Conservation (phyloP, 2,329 filamentous ascomycete species). For the Sporothrix pseudoabietina region DNA sequence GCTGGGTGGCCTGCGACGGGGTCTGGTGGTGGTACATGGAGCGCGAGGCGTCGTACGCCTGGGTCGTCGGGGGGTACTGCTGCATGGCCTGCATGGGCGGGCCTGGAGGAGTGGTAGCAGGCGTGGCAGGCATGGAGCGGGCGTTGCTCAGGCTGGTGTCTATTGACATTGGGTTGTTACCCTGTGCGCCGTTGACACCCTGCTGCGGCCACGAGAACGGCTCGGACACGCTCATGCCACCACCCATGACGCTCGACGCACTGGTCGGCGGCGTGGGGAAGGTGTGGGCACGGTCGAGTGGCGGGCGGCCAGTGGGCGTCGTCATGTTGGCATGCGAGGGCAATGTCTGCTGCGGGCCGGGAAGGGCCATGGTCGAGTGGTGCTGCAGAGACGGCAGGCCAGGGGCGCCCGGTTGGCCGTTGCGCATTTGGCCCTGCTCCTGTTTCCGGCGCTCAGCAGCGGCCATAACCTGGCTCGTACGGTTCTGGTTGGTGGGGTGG, state of each 20-base stretch:
- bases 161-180: constrained; percentile 73
- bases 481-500: constrained; percentile 83
- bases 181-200: constrained; percentile 64
- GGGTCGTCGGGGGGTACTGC: constrained; percentile 68
- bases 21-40: constrained; percentile 75
- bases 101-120: constrained; percentile 85
- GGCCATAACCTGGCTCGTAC: constrained; percentile 84
- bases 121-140: constrained; percentile 87
- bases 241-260: constrained; percentile 78
- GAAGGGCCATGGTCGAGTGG: constrained; percentile 61
- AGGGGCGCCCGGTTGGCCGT: constrained; percentile 55
- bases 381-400: constrained; percentile 69
- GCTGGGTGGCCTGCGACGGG: constrained; percentile 66
- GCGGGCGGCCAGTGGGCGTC: constrained; percentile 60
- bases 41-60: constrained; percentile 74
- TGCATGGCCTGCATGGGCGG: constrained; percentile 75
- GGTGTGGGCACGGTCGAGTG: constrained; percentile 82
- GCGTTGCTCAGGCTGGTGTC: constrained; percentile 77
- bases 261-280: constrained; percentile 94
- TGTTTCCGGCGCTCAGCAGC: constrained; percentile 77
- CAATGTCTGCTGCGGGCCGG: constrained; percentile 57
- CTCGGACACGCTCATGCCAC: constrained; percentile 70
- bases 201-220: constrained; percentile 76
- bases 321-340: constrained; percentile 68
- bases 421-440: constrained; percentile 69